phyloP scores from a whole-genome alignment of 2,329 filamentous ascomycete species.

The Arthroderma uncinatum region DNA sequence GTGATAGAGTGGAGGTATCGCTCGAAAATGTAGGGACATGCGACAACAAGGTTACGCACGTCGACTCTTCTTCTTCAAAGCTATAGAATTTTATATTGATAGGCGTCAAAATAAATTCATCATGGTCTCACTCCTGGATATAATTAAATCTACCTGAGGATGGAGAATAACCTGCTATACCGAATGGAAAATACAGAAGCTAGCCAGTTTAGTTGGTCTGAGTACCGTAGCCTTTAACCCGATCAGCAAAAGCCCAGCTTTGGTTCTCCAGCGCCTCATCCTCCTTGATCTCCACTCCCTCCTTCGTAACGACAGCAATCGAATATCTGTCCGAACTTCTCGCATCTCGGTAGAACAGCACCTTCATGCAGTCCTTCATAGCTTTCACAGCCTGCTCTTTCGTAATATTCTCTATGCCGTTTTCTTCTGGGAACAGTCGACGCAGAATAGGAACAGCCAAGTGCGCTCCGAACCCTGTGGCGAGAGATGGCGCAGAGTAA shows the following conservation, averaged over 20 bases:
- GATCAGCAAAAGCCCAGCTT: constrained; percentile 96
- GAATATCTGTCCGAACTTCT: constrained; percentile 85
- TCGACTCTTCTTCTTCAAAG: constrained; percentile 31
- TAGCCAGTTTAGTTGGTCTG: constrained; percentile 46
- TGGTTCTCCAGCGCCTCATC: constrained; percentile 83
- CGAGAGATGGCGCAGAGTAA: constrained; percentile 75
- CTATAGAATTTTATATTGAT: constrained; percentile 20
- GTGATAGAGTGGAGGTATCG: constrained; percentile 57
- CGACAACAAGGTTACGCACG: constrained; percentile 32
- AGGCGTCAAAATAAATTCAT: not conserved
- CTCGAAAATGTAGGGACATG: constrained; percentile 55
- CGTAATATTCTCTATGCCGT: constrained; percentile 56
- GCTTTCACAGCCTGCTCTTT: constrained; percentile 69
- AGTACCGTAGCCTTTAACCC: constrained; percentile 88
- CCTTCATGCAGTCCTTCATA: constrained; percentile 93
- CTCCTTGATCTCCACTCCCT: constrained; percentile 75
- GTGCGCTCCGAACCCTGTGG: constrained; percentile 87
- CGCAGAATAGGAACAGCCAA: constrained; percentile 88
- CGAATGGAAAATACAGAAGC: not conserved
- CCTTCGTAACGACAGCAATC: constrained; percentile 78
- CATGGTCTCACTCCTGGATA: not conserved
- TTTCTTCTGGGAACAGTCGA: constrained; percentile 72
- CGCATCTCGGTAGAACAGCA: constrained; percentile 93
- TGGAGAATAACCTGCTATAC: not conserved
- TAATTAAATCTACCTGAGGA: not conserved